These are phyloP conservation scores for Spathaspora sp. DNA, from an alignment of 1,139 yeast species.

Conservation along the genomic window DNA sequence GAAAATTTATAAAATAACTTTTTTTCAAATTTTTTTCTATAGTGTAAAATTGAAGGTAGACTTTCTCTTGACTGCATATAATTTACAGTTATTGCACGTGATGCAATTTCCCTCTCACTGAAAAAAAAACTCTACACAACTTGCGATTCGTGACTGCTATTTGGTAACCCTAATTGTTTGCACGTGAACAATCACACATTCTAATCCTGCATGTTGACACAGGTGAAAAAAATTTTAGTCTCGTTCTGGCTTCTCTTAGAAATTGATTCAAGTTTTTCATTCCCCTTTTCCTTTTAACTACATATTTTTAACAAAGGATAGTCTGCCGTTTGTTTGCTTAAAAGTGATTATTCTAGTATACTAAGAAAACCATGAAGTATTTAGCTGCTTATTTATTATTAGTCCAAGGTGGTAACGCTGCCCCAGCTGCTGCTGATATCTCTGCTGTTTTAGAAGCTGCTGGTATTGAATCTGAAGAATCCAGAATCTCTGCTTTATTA, in stretches of 20 bases:
- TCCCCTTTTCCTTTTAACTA: conserved; percentile 4
- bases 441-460: conserved; percentile 71
- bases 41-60: not conserved
- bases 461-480: conserved; percentile 76
- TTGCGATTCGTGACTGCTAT: conserved; percentile 3
- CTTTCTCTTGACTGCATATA: conserved; percentile 2
- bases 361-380: conserved; percentile 58
- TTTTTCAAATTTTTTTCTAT: conserved; percentile 2
- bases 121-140: not conserved
- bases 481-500: conserved; percentile 66
- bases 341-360: conserved; percentile 53
- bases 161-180: conserved; percentile 1
- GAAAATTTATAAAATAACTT: conserved; percentile 2
- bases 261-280: not conserved
- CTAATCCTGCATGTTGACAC: not conserved
- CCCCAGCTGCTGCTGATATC: conserved; percentile 76
- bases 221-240: not conserved
- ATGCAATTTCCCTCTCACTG: not conserved
- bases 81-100: conserved; percentile 2
- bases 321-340: conserved; percentile 57
- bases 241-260: not conserved
- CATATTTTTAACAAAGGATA: conserved; percentile 44
- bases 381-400: conserved; percentile 88
- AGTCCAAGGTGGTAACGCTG: conserved; percentile 80
- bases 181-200: conserved; percentile 1